Percentiles rank a stretch among this genome's conserved stretches.
These are phyloP conservation scores for Chlorencoelia australis DNA, from an alignment of 2,329 filamentous ascomycete species.

Conservation along the genomic window DNA sequence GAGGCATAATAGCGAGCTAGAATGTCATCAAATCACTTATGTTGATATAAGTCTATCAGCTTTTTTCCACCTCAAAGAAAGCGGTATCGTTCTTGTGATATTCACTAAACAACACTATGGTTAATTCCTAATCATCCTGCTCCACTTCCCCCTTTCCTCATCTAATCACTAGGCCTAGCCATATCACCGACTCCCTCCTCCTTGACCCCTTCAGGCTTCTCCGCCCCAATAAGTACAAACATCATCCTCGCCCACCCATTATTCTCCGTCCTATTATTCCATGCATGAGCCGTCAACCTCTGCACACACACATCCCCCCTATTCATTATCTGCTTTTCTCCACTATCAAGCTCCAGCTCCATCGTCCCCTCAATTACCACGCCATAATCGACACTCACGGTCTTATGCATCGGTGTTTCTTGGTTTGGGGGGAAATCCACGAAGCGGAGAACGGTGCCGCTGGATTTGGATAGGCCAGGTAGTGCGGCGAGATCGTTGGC, in stretches of 20 bases:
- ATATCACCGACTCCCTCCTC: constrained; percentile 12
- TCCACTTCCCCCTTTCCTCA: too few relatives aligned
- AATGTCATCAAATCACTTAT: too few relatives aligned
- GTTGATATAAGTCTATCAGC: too few relatives aligned
- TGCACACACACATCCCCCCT: constrained; percentile 35
- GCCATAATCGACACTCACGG: constrained; percentile 33
- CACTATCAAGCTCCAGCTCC: constrained; percentile 32
- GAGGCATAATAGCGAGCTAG: too few relatives aligned
- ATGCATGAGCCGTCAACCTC: constrained; percentile 36
- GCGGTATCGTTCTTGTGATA: too few relatives aligned
- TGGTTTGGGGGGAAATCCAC: constrained; percentile 18
- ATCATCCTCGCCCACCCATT: constrained; percentile 20
- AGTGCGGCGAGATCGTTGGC: constrained; percentile 11
- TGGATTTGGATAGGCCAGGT: constrained; percentile 14
- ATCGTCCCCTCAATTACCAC: constrained; percentile 33
- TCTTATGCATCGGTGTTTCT: constrained; percentile 33
- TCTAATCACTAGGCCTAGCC: constrained; percentile 12
- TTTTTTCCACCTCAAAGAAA: too few relatives aligned
- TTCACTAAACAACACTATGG: too few relatives aligned
- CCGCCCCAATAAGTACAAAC: constrained; percentile 16
- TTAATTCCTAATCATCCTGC: too few relatives aligned
- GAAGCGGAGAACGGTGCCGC: constrained; percentile 17
- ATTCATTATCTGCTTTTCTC: constrained; percentile 30
- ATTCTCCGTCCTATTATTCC: constrained; percentile 24
- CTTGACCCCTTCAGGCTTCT: constrained; percentile 8